Evolutionary conservation across 2,329 filamentous ascomycete species (phyloP).

Genomic region (Fusarium lateritium): DNA sequence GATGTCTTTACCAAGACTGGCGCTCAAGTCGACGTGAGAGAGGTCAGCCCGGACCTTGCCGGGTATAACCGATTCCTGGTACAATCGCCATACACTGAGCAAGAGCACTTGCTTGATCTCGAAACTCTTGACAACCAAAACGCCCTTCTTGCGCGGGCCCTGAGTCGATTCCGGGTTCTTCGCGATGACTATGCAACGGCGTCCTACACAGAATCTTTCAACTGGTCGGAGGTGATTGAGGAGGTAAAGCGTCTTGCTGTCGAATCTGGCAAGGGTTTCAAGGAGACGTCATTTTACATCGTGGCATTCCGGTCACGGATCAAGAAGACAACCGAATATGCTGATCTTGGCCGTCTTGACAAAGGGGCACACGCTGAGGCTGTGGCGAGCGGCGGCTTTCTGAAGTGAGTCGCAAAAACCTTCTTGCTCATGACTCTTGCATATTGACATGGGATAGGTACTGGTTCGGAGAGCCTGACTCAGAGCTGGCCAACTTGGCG

Average conservation of each 20-base stretch:
- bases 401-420: slow-evolving; percentile 71
- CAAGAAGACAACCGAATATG: slow-evolving; percentile 75
- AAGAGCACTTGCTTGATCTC: slow-evolving; percentile 81
- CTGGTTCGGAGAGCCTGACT: slow-evolving; percentile 86
- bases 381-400: slow-evolving; percentile 81
- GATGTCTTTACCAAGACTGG: slow-evolving; percentile 47
- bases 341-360: slow-evolving; percentile 80
- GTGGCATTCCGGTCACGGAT: slow-evolving; percentile 87
- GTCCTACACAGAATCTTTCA: slow-evolving; percentile 81
- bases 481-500: slow-evolving; percentile 81
- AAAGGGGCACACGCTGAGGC: slow-evolving; percentile 86
- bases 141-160: slow-evolving; percentile 78
- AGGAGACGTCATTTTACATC: slow-evolving; percentile 79
- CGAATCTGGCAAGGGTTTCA: slow-evolving; percentile 67
- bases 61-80: slow-evolving; percentile 62
- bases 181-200: slow-evolving; percentile 83
- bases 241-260: slow-evolving; percentile 68
- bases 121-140: slow-evolving; percentile 75
- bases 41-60: slow-evolving; percentile 34
- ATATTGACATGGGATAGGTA: slow-evolving; percentile 67
- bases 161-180: slow-evolving; percentile 74
- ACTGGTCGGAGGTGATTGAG: slow-evolving; percentile 77
- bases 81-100: slow-evolving; percentile 82
- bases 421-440: not conserved
- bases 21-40: slow-evolving; percentile 46